These are phyloP conservation scores for Anisogramma anomala DNA, from an alignment of 2,329 filamentous ascomycete species.

Conservation along the genomic window DNA sequence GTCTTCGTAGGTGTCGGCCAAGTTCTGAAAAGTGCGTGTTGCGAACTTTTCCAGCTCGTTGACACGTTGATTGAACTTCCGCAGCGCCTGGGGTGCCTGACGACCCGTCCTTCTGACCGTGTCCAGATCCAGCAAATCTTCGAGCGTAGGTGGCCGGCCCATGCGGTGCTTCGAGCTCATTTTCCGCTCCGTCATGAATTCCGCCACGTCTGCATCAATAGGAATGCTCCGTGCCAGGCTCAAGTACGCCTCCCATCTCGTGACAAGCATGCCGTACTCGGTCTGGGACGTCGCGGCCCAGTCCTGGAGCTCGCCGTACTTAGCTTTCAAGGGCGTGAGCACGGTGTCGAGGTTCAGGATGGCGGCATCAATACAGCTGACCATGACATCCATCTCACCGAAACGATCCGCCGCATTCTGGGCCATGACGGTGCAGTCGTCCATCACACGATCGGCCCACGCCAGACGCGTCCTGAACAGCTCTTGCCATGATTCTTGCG, in stretches of 20 bases:
- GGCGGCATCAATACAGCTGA: conserved; percentile 71
- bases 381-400: conserved; percentile 62
- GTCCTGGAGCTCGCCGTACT: conserved; percentile 56
- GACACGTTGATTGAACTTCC: conserved; percentile 48
- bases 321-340: conserved; percentile 59
- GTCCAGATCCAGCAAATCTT: conserved; percentile 65
- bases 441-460: conserved; percentile 65
- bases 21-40: conserved; percentile 45
- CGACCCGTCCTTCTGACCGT: conserved; percentile 62
- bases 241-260: conserved; percentile 58
- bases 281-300: conserved; percentile 58
- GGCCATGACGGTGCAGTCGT: conserved; percentile 57
- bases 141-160: conserved; percentile 46
- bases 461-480: conserved; percentile 69
- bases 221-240: conserved; percentile 51
- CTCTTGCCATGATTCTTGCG: conserved; percentile 77
- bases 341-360: conserved; percentile 74
- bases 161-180: conserved; percentile 29
- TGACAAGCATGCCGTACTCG: conserved; percentile 53
- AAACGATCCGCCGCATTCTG: conserved; percentile 53
- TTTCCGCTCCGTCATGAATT: conserved; percentile 48
- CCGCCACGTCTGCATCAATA: conserved; percentile 54
- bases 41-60: conserved; percentile 50
- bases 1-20: too few relatives aligned
- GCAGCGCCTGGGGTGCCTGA: conserved; percentile 45